Base-by-base conservation (phyloP, 805 yeast species). In the Sugiyamaella smithiae region DNA sequence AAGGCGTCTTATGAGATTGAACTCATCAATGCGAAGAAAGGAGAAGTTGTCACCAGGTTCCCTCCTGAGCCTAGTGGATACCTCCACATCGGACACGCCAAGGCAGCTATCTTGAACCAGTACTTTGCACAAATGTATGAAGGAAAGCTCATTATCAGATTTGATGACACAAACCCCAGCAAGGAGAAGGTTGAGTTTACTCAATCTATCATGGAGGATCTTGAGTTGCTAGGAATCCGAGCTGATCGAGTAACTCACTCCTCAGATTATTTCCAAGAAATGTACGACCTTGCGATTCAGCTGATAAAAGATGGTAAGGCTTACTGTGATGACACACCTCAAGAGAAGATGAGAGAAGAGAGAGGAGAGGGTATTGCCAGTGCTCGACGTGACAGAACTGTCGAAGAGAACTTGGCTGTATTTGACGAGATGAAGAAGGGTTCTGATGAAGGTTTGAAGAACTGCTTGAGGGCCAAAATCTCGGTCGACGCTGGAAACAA, bases 11-110 rank as follows among this genome's bases (percentile, higher is more conserved):
- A 85, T 59, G 97, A 90, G 67, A 93, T 93, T 63, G 93, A 88
- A 62, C 80, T 93, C 57, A 86, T 85, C 51, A 95, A 82, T 66
- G 99, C 99, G 51, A 82, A 78, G 62, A 82, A 85, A 50, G 99
- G 99, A 57, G 75, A 90, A 70, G 99, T 93, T 50, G 98, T 95
- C 47, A 95, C 99, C 47, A 85, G 99, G 73, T 93, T 93, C 82
- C 99, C 96, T 45, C 99, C 99, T 57, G 99, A 93, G 75, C 99
- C 99, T 52, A 87, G 96, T 72, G 99, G 99, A 73, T 93, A 90
- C 71, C 78, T 93, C 71, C 99, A 93, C 72, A 93, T 93, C 71
- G 99, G 99, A 59, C 99, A 93, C 67, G 99, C 96, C 53, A 93
- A 93, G 72, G 99, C 99, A 54, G 99, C 99, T 48, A 77, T 93